Evolutionary conservation across 352 stramenopile species (phyloP), one percentile per base, ranked within the genome.

Genomic region (Phytopythium oedochilum): DNA sequence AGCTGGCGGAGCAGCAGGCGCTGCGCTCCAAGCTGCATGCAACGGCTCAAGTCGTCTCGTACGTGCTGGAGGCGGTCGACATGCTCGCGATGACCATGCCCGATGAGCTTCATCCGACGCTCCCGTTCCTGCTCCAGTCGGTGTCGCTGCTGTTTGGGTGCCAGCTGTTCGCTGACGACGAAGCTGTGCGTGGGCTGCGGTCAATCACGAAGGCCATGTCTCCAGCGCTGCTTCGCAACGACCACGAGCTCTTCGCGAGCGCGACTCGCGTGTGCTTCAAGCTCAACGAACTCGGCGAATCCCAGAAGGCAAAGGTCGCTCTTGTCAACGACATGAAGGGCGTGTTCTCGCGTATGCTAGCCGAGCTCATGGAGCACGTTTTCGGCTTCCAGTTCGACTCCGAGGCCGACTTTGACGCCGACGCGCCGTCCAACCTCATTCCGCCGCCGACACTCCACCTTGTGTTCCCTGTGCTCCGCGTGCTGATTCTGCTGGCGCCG

Each of bases 351-450:
- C 83, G 80, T 45, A 64, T 79, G 36, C 63, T 92, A 38, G 69
- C 67, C 10, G 58, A 73, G 6, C 57, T 92, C 3, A 89, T 92
- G 78, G 77, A 91, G 39, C 71, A 80, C 46, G 82, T 89, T 12
- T 94, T 95, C 50, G 86, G 81, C 17, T 92, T 89, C 55, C 80
- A 89, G 59, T 89, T 92, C 20, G 78, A 88, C 51, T 86, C 67
- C 22, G 86, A 95, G 38, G 60, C 68, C 5, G 85, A 95, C 44
- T 92, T 89, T 64, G 78, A 94, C 20, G 63, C 63, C 6, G 71
- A 83, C 36, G 65, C 73, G 15, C 76, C 83, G 23, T 78, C 72
- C 59, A 89, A 92, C 61, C 60, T 80, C 43, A 61, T 94, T 22
- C 61, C 74, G 28, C 86, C 86, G 6, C 80, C 83, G 3, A 94